phyloP scores from a whole-genome alignment of 441 rosid genomes.

The Aquilaria agallochum region DNA sequence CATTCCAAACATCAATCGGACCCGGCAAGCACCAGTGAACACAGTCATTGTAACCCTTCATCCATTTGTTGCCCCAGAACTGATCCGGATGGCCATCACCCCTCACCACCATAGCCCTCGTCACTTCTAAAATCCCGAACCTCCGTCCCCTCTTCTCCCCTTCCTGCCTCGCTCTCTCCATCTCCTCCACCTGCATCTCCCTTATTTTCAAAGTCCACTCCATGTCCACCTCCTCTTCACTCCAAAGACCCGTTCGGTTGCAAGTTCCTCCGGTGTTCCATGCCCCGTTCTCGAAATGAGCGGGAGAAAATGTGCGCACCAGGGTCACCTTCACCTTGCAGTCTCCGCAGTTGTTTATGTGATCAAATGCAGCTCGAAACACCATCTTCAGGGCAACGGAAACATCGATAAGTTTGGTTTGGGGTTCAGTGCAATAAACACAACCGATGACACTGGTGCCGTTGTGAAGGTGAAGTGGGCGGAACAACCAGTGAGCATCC shows the following conservation, averaged over 20 bases:
- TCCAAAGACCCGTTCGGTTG: slow-evolving; percentile 38
- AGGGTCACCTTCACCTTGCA: slow-evolving; percentile 33
- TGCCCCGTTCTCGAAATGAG: slow-evolving; percentile 71
- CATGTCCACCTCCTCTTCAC: slow-evolving; percentile 11
- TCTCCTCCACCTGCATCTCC: slow-evolving; percentile 41
- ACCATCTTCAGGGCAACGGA: slow-evolving; percentile 39
- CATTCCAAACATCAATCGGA: slow-evolving; percentile 68
- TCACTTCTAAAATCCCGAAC: slow-evolving; percentile 52
- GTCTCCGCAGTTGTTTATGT: slow-evolving; percentile 26
- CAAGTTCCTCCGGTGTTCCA: slow-evolving; percentile 76
- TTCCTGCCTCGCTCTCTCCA: slow-evolving; percentile 15
- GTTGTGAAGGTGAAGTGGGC: slow-evolving; percentile 42
- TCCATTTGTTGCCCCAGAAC: slow-evolving; percentile 55
- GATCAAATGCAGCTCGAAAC: slow-evolving; percentile 26
- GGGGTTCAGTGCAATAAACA: slow-evolving; percentile 44
- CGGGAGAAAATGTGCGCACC: slow-evolving; percentile 67
- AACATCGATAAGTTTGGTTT: slow-evolving; percentile 32
- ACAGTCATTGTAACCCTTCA: slow-evolving; percentile 65
- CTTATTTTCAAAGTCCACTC: slow-evolving; percentile 38
- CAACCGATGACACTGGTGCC: slow-evolving; percentile 43
- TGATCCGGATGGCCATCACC: slow-evolving; percentile 71
- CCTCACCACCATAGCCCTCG: slow-evolving; percentile 61
- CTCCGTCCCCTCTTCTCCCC: slow-evolving; percentile 22
- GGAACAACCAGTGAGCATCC: slow-evolving; percentile 65
- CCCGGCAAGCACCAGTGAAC: slow-evolving; percentile 89